Percentiles rank a stretch among this genome's conserved stretches.
These are phyloP conservation scores for Paramecium tetraurelia DNA, from an alignment of 73 alveolate genomes.

Conservation along the genomic window DNA sequence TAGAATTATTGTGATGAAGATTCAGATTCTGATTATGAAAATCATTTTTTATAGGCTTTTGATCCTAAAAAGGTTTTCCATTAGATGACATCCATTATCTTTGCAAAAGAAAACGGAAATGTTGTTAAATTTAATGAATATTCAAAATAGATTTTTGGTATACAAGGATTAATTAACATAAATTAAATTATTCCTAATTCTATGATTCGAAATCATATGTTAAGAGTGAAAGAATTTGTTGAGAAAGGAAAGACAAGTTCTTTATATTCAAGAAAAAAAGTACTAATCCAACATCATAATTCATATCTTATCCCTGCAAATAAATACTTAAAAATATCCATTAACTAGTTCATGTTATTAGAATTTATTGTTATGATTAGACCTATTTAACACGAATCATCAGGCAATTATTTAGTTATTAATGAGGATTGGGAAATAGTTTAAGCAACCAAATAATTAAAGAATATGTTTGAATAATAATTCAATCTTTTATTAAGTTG, in stretches of 20 bases:
- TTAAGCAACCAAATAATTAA: not conserved
- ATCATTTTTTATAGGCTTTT: not conserved
- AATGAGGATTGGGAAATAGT: constrained; percentile 20
- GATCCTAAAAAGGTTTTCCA: not conserved
- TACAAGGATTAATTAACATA: not conserved
- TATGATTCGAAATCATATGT: constrained; percentile 1
- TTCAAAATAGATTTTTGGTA: not conserved
- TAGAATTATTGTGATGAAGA: not conserved
- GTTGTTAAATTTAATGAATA: not conserved
- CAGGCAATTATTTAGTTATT: not conserved
- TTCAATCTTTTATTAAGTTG: not conserved
- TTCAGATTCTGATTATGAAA: constrained; percentile 16
- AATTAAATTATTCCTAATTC: not conserved
- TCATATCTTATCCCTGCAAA: not conserved
- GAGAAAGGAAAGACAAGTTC: not conserved
- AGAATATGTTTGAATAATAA: not conserved
- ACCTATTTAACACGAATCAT: not conserved
- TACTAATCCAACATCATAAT: not conserved
- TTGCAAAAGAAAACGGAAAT: not conserved
- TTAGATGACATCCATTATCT: not conserved
- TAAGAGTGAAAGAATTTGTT: not conserved
- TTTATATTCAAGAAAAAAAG: not conserved
- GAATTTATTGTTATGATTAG: not conserved
- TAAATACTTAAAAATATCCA: not conserved
- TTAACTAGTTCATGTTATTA: not conserved